Evolutionary conservation across 1,284 basidiomycete species (phyloP).

Genomic region (Ustilago tritici): DNA sequence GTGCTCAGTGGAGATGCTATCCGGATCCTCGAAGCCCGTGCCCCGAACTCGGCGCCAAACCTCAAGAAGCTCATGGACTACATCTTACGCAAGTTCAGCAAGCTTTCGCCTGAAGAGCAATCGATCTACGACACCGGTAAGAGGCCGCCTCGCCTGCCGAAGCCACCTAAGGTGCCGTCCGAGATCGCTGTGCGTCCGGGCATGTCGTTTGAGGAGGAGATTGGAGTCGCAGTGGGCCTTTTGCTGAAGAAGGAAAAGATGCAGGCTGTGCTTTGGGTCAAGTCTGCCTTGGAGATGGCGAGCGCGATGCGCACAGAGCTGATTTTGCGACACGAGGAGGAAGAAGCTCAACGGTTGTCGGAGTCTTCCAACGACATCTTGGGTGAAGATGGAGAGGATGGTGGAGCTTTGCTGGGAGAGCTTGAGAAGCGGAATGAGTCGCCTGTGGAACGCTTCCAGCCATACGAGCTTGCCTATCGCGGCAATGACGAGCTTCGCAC

Average conservation of each 20-base stretch:
- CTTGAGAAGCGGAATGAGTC: slow-evolving; percentile 42
- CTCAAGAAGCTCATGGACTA: slow-evolving; percentile 61
- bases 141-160: slow-evolving; percentile 48
- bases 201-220: slow-evolving; percentile 50
- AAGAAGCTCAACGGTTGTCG: slow-evolving; percentile 21
- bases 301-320: slow-evolving; percentile 55
- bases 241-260: slow-evolving; percentile 64
- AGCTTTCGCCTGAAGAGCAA: slow-evolving; percentile 60
- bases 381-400: slow-evolving; percentile 13
- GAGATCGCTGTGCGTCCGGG: slow-evolving; percentile 63
- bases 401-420: slow-evolving; percentile 24
- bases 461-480: slow-evolving; percentile 36
- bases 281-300: slow-evolving; percentile 63
- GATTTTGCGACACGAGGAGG: slow-evolving; percentile 37
- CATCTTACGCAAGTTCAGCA: slow-evolving; percentile 61
- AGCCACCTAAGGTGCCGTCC: slow-evolving; percentile 47
- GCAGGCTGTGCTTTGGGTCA: slow-evolving; percentile 63
- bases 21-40: slow-evolving; percentile 39
- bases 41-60: slow-evolving; percentile 39
- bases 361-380: background rate
- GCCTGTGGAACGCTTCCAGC: slow-evolving; percentile 36
- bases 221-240: slow-evolving; percentile 66
- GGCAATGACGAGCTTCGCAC: slow-evolving; percentile 54
- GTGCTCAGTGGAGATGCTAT: slow-evolving; percentile 49
- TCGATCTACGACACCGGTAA: slow-evolving; percentile 56